A percentile compares a stretch with the other conserved stretches of the same genome.
These are phyloP conservation scores for Leccinum subgranulosum DNA, from an alignment of 768 basidiomycete genomes.

Conservation along the genomic window DNA sequence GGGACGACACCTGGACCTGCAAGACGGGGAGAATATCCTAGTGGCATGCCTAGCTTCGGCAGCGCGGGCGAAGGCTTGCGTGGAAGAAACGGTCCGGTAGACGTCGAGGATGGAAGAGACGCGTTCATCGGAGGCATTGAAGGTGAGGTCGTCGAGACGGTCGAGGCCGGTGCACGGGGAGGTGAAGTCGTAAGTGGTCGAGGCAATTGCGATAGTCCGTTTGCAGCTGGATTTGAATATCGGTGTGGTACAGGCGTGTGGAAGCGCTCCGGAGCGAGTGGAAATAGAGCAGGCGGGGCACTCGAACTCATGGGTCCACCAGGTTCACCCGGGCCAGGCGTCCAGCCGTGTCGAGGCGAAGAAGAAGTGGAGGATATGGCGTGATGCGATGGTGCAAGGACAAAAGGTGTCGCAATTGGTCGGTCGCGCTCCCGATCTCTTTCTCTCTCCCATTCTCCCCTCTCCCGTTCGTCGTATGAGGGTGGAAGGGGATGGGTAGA, in stretches of 20 bases:
- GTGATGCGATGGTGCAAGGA: slow-evolving; percentile 45
- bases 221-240: slow-evolving; percentile 22
- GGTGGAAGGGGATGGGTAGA: slow-evolving; percentile 35
- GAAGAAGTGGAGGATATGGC: slow-evolving; percentile 32
- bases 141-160: slow-evolving; percentile 15
- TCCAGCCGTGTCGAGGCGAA: slow-evolving; percentile 44
- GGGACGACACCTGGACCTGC: slow-evolving; percentile 19
- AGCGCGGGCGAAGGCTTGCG: slow-evolving; percentile 28
- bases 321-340: slow-evolving; percentile 22
- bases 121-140: slow-evolving; percentile 16
- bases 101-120: slow-evolving; percentile 11
- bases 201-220: slow-evolving; percentile 20
- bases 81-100: slow-evolving; percentile 17
- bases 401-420: slow-evolving; percentile 52
- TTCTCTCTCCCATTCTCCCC: slow-evolving; percentile 24
- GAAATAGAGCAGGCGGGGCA: slow-evolving; percentile 28
- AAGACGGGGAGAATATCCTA: slow-evolving; percentile 29
- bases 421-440: slow-evolving; percentile 49
- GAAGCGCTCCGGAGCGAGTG: slow-evolving; percentile 28
- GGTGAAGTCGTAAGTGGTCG: slow-evolving; percentile 9
- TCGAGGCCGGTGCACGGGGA: not conserved
- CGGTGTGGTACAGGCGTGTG: slow-evolving; percentile 30
- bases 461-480: slow-evolving; percentile 30
- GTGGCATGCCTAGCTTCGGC: slow-evolving; percentile 27
- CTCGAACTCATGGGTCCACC: slow-evolving; percentile 24